These are phyloP conservation scores for Cercospora sp. DNA, from an alignment of 2,329 filamentous ascomycete species.

Conservation along the genomic window DNA sequence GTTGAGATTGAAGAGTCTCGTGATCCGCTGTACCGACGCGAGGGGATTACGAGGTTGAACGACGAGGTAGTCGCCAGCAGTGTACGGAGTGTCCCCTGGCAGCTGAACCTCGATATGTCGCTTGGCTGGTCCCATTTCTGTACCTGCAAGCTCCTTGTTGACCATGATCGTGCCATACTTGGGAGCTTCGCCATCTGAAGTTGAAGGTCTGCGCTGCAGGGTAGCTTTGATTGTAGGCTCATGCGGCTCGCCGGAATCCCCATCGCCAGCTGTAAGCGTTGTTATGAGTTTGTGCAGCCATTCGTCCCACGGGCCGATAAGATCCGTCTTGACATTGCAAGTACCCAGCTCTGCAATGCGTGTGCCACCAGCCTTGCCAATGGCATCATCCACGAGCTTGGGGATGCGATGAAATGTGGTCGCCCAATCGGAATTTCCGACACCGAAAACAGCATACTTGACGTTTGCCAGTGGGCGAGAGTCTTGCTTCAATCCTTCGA, in stretches of 20 bases:
- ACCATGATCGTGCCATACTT: constrained; percentile 53
- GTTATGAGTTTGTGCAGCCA: constrained; percentile 32
- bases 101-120: constrained; percentile 50
- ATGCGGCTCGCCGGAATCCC: neutral
- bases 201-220: neutral
- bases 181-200: constrained; percentile 12
- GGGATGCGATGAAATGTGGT: constrained; percentile 46
- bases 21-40: constrained; percentile 59
- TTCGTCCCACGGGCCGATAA: constrained; percentile 46
- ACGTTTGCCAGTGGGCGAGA: constrained; percentile 36
- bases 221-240: constrained; percentile 7
- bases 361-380: constrained; percentile 38
- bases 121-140: constrained; percentile 56
- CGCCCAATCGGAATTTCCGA: constrained; percentile 46
- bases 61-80: constrained; percentile 52
- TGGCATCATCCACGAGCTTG: constrained; percentile 38
- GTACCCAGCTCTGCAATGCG: constrained; percentile 37
- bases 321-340: constrained; percentile 42
- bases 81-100: constrained; percentile 57
- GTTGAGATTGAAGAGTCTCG: constrained; percentile 63
- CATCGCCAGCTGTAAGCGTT: constrained; percentile 8
- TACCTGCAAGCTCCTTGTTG: constrained; percentile 54
- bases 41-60: constrained; percentile 52
- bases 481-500: constrained; percentile 24
- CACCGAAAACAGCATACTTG: constrained; percentile 45